phyloP scores from a whole-genome alignment of 352 stramenopile genomes.

The Phytophthora uliginosa region DNA sequence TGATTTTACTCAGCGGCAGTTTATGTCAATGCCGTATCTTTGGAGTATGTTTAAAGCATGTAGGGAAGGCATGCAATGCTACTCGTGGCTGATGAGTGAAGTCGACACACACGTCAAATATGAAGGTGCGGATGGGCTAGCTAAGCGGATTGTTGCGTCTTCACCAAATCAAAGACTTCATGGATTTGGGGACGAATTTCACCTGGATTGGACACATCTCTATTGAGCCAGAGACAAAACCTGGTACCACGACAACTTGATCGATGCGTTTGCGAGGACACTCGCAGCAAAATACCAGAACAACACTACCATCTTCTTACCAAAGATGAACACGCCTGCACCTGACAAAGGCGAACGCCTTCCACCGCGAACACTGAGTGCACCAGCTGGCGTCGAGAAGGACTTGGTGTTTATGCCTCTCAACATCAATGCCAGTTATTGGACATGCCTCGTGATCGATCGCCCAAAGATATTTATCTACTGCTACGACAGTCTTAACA shows the following conservation, averaged over 20 bases:
- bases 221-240: background rate
- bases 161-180: background rate
- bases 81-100: too few species aligned
- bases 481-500: conserved; percentile 14
- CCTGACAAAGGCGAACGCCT: background rate
- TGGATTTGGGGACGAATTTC: conserved; percentile 1
- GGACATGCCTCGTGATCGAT: conserved; percentile 8
- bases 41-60: too few species aligned
- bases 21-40: too few species aligned
- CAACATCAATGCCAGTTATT: conserved; percentile 7
- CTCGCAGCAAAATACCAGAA: background rate
- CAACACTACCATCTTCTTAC: conserved; percentile 6
- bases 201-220: conserved; percentile 1
- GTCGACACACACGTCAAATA: background rate
- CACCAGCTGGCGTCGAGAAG: background rate
- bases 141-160: background rate
- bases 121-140: background rate
- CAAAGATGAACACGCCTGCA: background rate
- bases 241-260: conserved; percentile 14
- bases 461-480: conserved; percentile 2
- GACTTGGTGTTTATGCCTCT: conserved; percentile 10
- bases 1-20: too few species aligned
- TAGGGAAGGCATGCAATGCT: too few species aligned
- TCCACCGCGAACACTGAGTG: background rate
- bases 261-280: conserved; percentile 2